Conservation (phyloP, 352 stramenopile species). For the Globisporangium rhizosaccharum region DNA sequence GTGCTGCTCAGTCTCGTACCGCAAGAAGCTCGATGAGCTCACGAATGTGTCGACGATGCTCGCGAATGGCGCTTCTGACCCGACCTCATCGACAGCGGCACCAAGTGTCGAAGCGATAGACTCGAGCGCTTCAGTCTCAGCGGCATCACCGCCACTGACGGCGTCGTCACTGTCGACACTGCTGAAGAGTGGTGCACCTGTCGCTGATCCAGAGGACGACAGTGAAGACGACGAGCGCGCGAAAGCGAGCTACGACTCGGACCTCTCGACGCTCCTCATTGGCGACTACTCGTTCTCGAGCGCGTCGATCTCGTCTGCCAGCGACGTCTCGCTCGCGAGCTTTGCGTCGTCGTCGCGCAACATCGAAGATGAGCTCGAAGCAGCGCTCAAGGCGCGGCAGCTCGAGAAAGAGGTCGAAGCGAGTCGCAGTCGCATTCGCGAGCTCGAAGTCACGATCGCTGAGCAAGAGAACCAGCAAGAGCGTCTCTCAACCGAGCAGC, state of each 20-base stretch:
- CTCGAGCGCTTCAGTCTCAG: neutral
- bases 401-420: slow-evolving; percentile 68
- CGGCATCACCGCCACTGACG: neutral
- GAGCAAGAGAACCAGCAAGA: slow-evolving; percentile 53
- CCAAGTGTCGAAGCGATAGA: neutral
- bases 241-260: slow-evolving; percentile 19
- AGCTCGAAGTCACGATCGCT: slow-evolving; percentile 50
- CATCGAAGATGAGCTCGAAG: slow-evolving; percentile 63
- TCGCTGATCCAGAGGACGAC: neutral
- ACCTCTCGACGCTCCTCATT: slow-evolving; percentile 31
- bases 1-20: slow-evolving; percentile 64
- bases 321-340: slow-evolving; percentile 15
- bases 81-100: neutral
- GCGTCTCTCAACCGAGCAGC: slow-evolving; percentile 50
- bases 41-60: neutral
- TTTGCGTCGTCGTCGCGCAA: slow-evolving; percentile 16
- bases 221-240: neutral
- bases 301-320: slow-evolving; percentile 22
- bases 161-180: slow-evolving; percentile 4
- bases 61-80: neutral
- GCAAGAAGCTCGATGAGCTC: slow-evolving; percentile 28
- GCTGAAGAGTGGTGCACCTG: neutral
- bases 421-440: slow-evolving; percentile 50
- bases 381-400: slow-evolving; percentile 43
- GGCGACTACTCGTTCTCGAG: slow-evolving; percentile 30